Evolutionary conservation across 768 basidiomycete genomes (phyloP), one percentile per base, ranked within the genome.

Genomic region (Lentinula edodes): DNA sequence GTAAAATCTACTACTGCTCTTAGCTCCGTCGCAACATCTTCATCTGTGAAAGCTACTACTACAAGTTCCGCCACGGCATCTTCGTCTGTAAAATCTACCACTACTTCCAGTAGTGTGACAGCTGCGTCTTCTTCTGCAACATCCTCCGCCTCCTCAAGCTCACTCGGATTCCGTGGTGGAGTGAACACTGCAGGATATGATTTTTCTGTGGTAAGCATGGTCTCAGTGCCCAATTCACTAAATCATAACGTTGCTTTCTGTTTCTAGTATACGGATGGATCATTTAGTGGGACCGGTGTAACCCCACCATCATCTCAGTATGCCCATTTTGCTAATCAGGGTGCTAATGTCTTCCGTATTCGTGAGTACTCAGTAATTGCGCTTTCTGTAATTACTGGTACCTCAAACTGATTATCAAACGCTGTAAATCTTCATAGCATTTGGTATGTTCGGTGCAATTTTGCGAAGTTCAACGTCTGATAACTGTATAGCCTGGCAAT

Each of bases 101-200:
- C 28, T 28, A 28, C 28, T 28, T 28, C 28, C 28, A 28, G 28
- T 28, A 28, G 28, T 28, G 3, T 28, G 28, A 3, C 28, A 28
- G 2, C 28, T 28, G 28, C 28, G 28, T 28, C 28, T 28, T 28
- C 28, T 28, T 28, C 28, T 28, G 28, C 28, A 28, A 28, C 28
- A 28, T 28, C 28, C 28, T 28, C 28, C 28, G 55, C 69, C 23
- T 58, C 70, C 32, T 59, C 65, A 18, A 57, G 61, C 20, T 52
- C 69, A 16, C 63, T 77, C 3, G 73, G 76, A 2, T 78, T 76
- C 64, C 65, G 80, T 10, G 79, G 79, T 6, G 80, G 80, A 63
- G 80, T 82, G 5, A 82, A 82, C 67, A 78, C 76, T 41, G 79
- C 48, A 5, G 79, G 80, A 9, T 80, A 75, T 62, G 79, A 80